Conservation (phyloP, 1,139 yeast genomes). For the Saccharomycopsis crataegensis region DNA sequence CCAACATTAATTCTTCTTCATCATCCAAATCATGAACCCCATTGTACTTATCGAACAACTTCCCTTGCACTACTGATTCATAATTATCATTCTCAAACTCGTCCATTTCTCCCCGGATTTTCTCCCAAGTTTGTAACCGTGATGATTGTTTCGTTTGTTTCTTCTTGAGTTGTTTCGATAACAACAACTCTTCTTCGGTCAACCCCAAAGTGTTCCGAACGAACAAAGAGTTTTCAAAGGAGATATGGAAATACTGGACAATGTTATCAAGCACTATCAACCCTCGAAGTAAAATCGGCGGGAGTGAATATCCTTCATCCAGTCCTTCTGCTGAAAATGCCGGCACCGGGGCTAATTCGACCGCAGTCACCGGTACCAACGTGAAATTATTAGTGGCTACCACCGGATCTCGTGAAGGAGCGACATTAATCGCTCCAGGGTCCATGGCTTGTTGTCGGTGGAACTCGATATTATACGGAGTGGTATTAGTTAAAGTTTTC, state of each 20-base stretch:
- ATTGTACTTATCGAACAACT: conserved; percentile 10
- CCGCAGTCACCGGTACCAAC: conserved; percentile 4
- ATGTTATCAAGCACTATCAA: conserved; percentile 13
- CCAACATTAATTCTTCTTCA: conserved; percentile 16
- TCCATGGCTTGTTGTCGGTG: neutral
- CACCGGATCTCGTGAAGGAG: neutral
- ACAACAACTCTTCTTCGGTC: conserved; percentile 3
- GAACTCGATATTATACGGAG: neutral
- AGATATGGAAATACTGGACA: conserved; percentile 18
- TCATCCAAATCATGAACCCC: conserved; percentile 10
- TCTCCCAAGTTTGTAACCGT: neutral
- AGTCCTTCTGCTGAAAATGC: neutral
- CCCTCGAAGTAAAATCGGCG: conserved; percentile 12
- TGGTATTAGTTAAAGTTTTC: neutral
- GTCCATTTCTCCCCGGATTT: conserved; percentile 8
- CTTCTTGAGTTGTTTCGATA: conserved; percentile 1
- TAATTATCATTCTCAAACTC: conserved; percentile 8
- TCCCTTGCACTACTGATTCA: neutral
- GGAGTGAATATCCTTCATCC: neutral
- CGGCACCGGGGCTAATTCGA: neutral
- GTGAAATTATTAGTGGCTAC: neutral
- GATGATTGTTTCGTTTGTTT: conserved; percentile 5
- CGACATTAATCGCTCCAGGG: no score
- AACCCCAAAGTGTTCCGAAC: neutral
- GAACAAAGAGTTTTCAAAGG: conserved; percentile 13